Evolutionary conservation across 305 asterid genomes (phyloP), one percentile per base, ranked within the genome.

Genomic region (Plantago lanceolata): DNA sequence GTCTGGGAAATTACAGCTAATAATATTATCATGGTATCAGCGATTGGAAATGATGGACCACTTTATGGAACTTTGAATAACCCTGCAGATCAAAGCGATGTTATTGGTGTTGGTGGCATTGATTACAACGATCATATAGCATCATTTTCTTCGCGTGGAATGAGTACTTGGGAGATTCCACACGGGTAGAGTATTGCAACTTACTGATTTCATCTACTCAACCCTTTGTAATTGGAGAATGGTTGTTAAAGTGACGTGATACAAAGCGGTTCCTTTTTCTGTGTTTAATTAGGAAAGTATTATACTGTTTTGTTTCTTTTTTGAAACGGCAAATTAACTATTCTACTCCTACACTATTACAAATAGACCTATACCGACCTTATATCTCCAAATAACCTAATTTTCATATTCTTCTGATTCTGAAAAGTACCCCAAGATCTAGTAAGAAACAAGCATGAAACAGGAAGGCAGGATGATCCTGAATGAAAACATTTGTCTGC

Each of bases 141-240:
- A 62, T 86, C 97, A 57, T 94, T 94, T 82, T 94, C 99, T 19
- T 93, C 99, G 68, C 99, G 97, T 68, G 99, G 99, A 83, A 93
- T 93, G 97, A 89, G 97, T 77, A 93, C 99, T 48, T 93, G 99
- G 99, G 99, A 93, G 74, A 81, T 93, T 82, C 99, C 99, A 76
- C 97, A 93, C 69, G 99, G 99, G 99, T 92, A 85, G 60, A 57
- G 35, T 72, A 60, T 66, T 73, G 28, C 33, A 15, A 3, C n/a
- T 15, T 20, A n/a, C 4, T 0, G 13, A 7, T 6, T 28, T 16
- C 2, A 14, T 55, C 40, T 55, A 6, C 21, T 55, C 43, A 40
- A 1, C 12, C 12, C 47, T 2, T 40, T 11, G 47, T 40, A 40
- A 16, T 2, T 2, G 3, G 11, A 8, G 47, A 40, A 8, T 40